phyloP scores from a whole-genome alignment of 805 yeast species.

The Lachancea thermotolerans region DNA sequence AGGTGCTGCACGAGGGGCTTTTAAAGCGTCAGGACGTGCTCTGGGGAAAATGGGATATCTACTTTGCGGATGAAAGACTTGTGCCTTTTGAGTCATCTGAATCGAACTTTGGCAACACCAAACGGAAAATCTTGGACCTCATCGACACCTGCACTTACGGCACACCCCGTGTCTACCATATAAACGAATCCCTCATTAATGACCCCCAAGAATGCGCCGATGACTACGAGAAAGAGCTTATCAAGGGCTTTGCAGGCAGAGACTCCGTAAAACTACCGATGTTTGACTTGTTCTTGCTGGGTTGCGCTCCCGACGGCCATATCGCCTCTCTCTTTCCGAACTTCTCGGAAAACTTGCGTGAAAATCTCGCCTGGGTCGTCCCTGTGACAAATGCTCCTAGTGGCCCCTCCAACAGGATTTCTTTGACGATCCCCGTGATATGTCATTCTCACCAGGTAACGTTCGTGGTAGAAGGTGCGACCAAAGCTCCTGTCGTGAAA shows the following conservation, averaged over 20 bases:
- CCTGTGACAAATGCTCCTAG: constrained; percentile 89
- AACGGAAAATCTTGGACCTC: constrained; percentile 69
- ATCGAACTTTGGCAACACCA: constrained; percentile 86
- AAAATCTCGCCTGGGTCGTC: constrained; percentile 88
- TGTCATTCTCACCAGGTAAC: constrained; percentile 90
- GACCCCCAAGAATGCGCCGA: constrained; percentile 95
- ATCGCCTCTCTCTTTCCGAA: constrained; percentile 94
- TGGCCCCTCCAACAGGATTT: constrained; percentile 80
- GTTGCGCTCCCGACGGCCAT: constrained; percentile 99
- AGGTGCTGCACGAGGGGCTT: constrained; percentile 81
- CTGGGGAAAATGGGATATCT: constrained; percentile 94
- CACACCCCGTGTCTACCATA: constrained; percentile 72
- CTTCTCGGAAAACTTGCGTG: constrained; percentile 75
- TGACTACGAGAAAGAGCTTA: constrained; percentile 76
- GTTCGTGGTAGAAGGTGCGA: constrained; percentile 93
- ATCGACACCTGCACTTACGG: constrained; percentile 31
- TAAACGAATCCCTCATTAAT: constrained; percentile 64
- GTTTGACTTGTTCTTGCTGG: constrained; percentile 84
- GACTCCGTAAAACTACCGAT: constrained; percentile 93
- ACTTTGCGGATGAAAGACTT: constrained; percentile 92
- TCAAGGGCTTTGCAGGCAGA: constrained; percentile 88
- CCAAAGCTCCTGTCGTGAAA: constrained; percentile 87
- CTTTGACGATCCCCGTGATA: constrained; percentile 88
- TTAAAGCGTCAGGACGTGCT: constrained; percentile 66
- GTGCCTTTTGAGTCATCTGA: constrained; percentile 81